A percentile compares a stretch with the other conserved stretches of the same genome.
Conservation (phyloP, 768 basidiomycete genomes). For the Holtermannia corniformis region DNA sequence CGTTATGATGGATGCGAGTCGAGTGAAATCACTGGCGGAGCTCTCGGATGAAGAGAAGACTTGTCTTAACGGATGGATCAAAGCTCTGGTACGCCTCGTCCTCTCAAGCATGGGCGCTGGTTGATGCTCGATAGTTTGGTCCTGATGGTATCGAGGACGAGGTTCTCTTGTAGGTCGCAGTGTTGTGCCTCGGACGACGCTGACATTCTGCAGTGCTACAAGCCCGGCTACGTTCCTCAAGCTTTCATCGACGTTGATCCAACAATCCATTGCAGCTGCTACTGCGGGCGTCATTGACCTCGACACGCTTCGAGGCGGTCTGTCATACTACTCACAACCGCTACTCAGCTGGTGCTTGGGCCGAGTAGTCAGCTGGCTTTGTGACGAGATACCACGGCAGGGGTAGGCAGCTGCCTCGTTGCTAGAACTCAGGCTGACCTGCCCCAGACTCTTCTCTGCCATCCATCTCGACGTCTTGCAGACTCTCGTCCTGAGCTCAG, state of each 20-base stretch:
- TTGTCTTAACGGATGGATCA: constrained; percentile 35
- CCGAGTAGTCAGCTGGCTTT: constrained; percentile 40
- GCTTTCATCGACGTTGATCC: constrained; percentile 39
- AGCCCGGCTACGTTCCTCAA: constrained; percentile 36
- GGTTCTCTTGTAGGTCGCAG: constrained; percentile 21
- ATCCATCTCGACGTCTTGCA: constrained; percentile 35
- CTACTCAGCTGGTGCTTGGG: constrained; percentile 43
- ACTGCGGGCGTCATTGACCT: constrained; percentile 38
- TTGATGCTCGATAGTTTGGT: constrained; percentile 26
- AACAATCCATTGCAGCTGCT: constrained; percentile 40
- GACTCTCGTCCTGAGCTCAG: constrained; percentile 18
- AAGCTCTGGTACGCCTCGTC: constrained; percentile 28
- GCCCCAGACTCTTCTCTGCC: constrained; percentile 20
- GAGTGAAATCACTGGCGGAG: constrained; percentile 11
- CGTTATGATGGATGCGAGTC: constrained; percentile 16
- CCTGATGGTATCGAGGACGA: constrained; percentile 40
- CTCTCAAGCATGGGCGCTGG: not conserved
- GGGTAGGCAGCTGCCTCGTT: constrained; percentile 26
- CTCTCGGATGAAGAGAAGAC: constrained; percentile 11
- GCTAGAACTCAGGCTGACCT: not conserved
- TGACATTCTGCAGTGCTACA: constrained; percentile 32
- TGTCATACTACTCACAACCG: constrained; percentile 44
- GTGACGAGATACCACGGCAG: constrained; percentile 33
- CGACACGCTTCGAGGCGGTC: constrained; percentile 40
- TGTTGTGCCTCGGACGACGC: not conserved